These are phyloP conservation scores for Phytophthora chlamydospora DNA, from an alignment of 352 stramenopile genomes.

Conservation along the genomic window DNA sequence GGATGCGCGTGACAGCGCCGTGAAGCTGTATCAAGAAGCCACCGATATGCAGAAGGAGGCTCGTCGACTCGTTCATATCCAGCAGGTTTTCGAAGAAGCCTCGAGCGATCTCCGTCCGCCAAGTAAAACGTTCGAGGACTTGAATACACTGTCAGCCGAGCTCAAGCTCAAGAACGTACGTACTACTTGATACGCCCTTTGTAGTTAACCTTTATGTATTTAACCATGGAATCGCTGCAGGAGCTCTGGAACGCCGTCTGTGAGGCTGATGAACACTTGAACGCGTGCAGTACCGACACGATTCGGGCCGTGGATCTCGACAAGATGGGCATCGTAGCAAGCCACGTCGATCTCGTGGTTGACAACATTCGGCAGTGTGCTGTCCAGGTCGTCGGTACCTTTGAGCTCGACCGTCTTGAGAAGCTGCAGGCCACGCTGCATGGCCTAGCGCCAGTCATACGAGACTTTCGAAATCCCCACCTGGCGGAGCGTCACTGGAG, in stretches of 20 bases:
- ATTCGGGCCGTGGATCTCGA: conserved; percentile 52
- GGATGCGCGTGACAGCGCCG: conserved; percentile 32
- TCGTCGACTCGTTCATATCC: conserved; percentile 35
- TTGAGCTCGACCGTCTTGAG: conserved; percentile 46
- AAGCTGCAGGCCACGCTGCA: conserved; percentile 50
- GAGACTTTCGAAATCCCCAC: conserved; percentile 63
- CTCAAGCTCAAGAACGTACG: conserved; percentile 58
- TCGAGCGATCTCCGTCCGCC: conserved; percentile 33
- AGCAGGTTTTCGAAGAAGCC: conserved; percentile 50
- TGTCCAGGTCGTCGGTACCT: conserved; percentile 11
- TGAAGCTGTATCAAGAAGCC: conserved; percentile 38
- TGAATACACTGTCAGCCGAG: conserved; percentile 41
- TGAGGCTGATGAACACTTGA: conserved; percentile 52
- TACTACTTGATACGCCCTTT: neutral
- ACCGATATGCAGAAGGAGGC: conserved; percentile 37
- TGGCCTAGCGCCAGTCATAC: conserved; percentile 56
- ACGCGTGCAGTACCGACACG: conserved; percentile 37
- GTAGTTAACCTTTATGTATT: too few species aligned
- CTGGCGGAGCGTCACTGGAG: conserved; percentile 72
- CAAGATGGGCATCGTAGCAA: conserved; percentile 36
- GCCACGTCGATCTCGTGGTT: conserved; percentile 27
- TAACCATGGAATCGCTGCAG: conserved; percentile 15
- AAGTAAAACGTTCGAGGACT: conserved; percentile 43
- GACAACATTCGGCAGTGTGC: conserved; percentile 26
- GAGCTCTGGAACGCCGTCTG: conserved; percentile 68